Base-by-base conservation (phyloP, 2,329 filamentous ascomycete genomes). In the Colletotrichum tofieldiae region DNA sequence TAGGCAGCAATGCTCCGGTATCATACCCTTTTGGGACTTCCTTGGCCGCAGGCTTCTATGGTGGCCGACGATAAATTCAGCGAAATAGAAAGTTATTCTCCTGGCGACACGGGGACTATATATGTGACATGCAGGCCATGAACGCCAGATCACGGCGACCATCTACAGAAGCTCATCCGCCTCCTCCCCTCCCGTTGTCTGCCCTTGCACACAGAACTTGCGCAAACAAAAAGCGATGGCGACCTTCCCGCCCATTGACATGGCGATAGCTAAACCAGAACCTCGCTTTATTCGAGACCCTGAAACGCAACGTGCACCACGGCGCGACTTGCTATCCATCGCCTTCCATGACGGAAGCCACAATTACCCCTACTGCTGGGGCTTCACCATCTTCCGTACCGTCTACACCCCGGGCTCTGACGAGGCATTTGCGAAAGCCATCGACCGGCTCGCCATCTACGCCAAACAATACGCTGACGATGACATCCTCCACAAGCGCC, bases 321-420 rank as follows among this genome's bases (percentile, higher is more conserved):
- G 72, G 55, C 39, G 47, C 0, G 43, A 66, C 12, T 23, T 77
- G 41, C 70, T 39, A 45, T 58, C 73, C 35, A 70, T 77, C 7
- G 62, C 73, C 45, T 12, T 63, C 23, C 43, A 77, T 63, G 75
- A 77, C 56, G 49, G 72, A 35, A 75, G 72, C 35, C 76, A 77
- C 43, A 70, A 43, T 61, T 75, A 76, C n/a, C 65, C 69, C 55
- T 77, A 75, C n/a, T 76, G 71, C n/a, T 76, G 74, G 75, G 75
- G 74, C 1, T 77, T 71, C 64, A 74, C 74, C 32, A 73, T 77
- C 47, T 77, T 77, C 65, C 75, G 74, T 61, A 77, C 75, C 35
- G 70, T 75, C 39, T 77, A 77, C 61, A 32, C 29, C 6, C 29
- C 29, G 6, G 75, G 64, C 0, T 75, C 75, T 7, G 66, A 77